Evolutionary conservation across 2,329 filamentous ascomycete species (phyloP), one percentile per base, ranked within the genome.

Genomic region (Fusarium sp.): DNA sequence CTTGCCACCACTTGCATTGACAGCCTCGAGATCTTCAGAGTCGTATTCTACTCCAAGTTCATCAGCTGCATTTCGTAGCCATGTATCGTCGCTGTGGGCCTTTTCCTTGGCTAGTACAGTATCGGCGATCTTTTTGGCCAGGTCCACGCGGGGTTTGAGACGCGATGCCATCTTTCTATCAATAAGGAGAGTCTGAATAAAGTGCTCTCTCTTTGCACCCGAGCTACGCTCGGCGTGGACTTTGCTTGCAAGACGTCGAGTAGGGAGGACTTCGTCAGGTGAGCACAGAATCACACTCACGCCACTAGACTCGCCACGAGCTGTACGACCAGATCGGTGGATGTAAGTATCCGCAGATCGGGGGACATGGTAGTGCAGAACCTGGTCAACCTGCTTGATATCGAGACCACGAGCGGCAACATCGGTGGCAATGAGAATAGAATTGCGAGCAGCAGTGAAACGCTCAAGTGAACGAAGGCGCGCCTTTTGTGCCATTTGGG

Each of bases 11-110:
- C 86, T 87, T 44, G 87, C 92, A 66, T 95, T 92, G 47, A 94
- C 93, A 39, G 96, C 94, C 74, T 93, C 93, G 70, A 98, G 92
- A 51, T 97, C 94, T 41, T 97, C 95, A 69, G 91, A 93, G 80
- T 98, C 95, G 80, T 97, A 98, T 59, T 98, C 96, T 1, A 98
- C 94, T 2, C 96, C 96, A 0, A 99, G 87, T 73, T 98, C 96
- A 66, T 98, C 95, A 0, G 96, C 96, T 0, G 95, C 95, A 54
- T 90, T 90, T 48, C 90, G 90, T 77, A 98, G 86, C 91, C 95
- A 96, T 63, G 94, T 90, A 75, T 98, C 94, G 76, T 97, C 94
- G 78, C 93, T 92, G 63, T 90, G 90, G 15, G 92, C 90, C 83
- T 96, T 97, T 80, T 97, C 94, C 83, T 98, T 98, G 13, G 95